Percentiles rank a stretch among this genome's conserved stretches.
Conservation (phyloP, 495 filamentous ascomycete genomes). For the Penicillium macrosclerotiorum region DNA sequence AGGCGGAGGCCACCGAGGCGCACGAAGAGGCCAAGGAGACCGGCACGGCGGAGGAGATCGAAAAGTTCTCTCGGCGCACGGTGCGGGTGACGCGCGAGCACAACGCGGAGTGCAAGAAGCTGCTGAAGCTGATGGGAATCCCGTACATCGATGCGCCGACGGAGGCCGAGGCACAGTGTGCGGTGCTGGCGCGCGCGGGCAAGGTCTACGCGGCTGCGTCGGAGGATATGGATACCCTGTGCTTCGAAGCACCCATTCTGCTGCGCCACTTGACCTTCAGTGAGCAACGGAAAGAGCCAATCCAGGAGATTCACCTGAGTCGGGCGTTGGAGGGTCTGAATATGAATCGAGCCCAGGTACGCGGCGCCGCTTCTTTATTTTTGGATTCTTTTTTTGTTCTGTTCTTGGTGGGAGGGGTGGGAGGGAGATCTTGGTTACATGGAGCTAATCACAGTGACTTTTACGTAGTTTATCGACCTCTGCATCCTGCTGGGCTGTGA, state of each 20-base stretch:
- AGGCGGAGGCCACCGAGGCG: constrained; percentile 81
- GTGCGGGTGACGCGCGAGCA: constrained; percentile 96
- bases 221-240: constrained; percentile 99
- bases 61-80: constrained; percentile 94
- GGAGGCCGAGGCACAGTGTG: constrained; percentile 96
- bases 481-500: constrained; percentile 98
- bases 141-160: constrained; percentile 94
- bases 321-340: constrained; percentile 78
- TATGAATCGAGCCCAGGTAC: constrained; percentile 82
- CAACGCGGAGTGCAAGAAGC: constrained; percentile 87
- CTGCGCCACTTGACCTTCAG: constrained; percentile 93
- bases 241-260: constrained; percentile 89
- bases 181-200: constrained; percentile 81
- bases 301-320: constrained; percentile 88
- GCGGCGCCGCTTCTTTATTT: too few relatives aligned
- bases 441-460: neutral
- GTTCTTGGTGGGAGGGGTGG: neutral
- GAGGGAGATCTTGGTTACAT: neutral
- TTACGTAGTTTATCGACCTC: constrained; percentile 88
- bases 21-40: constrained; percentile 96
- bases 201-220: constrained; percentile 96
- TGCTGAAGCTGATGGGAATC: constrained; percentile 92
- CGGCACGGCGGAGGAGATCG: constrained; percentile 92
- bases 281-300: constrained; percentile 95
- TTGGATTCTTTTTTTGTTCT: neutral